These are phyloP conservation scores for Penicillium sp. DNA, from an alignment of 2,329 filamentous ascomycete genomes.

Conservation along the genomic window DNA sequence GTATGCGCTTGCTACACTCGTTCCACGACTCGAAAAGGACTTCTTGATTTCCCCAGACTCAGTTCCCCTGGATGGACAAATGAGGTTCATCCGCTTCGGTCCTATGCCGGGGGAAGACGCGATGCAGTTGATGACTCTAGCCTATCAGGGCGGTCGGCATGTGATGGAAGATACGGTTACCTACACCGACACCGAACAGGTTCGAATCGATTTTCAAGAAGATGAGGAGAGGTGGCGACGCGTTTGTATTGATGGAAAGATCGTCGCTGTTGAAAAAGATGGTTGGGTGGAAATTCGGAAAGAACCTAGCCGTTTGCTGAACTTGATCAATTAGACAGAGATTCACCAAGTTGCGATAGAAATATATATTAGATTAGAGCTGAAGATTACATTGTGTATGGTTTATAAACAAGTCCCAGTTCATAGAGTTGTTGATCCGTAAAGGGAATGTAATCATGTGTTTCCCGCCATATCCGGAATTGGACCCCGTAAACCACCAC, in stretches of 20 bases:
- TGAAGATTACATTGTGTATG: not conserved
- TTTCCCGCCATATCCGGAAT: slow-evolving; percentile 3
- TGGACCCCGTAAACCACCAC: not conserved
- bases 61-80: slow-evolving; percentile 65
- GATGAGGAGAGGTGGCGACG: slow-evolving; percentile 67
- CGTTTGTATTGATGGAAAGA: slow-evolving; percentile 88
- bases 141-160: slow-evolving; percentile 58
- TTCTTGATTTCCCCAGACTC: slow-evolving; percentile 79
- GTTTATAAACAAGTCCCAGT: not conserved
- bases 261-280: slow-evolving; percentile 67
- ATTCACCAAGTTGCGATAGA: not conserved
- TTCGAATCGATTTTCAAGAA: slow-evolving; percentile 67
- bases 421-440: not conserved
- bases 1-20: slow-evolving; percentile 73
- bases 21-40: slow-evolving; percentile 75
- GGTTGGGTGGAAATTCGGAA: slow-evolving; percentile 66
- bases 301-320: slow-evolving; percentile 24
- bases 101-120: slow-evolving; percentile 62
- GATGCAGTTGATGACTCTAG: slow-evolving; percentile 72
- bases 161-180: slow-evolving; percentile 57
- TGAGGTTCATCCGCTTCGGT: slow-evolving; percentile 74
- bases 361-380: not conserved
- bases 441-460: slow-evolving; percentile 4
- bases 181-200: slow-evolving; percentile 67
- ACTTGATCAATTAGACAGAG: slow-evolving; percentile 10